Conservation (phyloP, 2,329 filamentous ascomycete genomes). For the Aspergillus versicolor region DNA sequence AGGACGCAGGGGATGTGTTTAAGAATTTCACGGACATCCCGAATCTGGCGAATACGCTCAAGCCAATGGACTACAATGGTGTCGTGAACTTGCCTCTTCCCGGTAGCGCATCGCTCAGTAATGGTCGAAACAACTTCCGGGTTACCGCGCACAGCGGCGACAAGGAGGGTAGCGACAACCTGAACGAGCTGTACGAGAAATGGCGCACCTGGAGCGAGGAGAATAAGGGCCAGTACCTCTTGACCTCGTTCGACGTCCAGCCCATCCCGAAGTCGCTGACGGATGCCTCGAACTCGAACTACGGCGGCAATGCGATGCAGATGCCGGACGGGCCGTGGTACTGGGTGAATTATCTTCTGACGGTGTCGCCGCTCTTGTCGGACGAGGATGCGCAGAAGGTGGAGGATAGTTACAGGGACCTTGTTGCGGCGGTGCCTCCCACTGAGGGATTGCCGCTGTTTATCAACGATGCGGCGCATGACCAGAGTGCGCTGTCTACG, state of each 20-base stretch:
- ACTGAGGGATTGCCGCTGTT: conserved; percentile 8
- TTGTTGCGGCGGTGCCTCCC: background rate
- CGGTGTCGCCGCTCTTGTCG: conserved; percentile 4
- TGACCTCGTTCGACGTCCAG: conserved; percentile 7
- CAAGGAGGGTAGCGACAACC: background rate
- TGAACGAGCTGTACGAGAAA: background rate
- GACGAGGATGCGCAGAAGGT: background rate
- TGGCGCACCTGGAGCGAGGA: conserved; percentile 2
- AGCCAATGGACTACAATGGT: background rate
- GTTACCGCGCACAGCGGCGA: conserved; percentile 3
- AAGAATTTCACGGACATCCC: conserved; percentile 7
- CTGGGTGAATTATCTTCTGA: conserved; percentile 10
- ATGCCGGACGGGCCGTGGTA: conserved; percentile 12
- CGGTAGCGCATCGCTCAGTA: background rate
- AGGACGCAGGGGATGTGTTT: background rate
- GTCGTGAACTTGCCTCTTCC: conserved; percentile 11
- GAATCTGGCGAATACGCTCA: background rate
- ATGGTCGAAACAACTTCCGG: conserved; percentile 9
- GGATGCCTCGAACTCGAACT: conserved; percentile 3
- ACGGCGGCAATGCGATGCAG: conserved; percentile 9
- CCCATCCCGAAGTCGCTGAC: conserved; percentile 7
- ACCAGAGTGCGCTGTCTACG: conserved; percentile 8
- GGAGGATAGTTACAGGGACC: background rate
- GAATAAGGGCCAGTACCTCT: conserved; percentile 5
- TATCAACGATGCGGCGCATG: conserved; percentile 5